Evolutionary conservation across 2,329 filamentous ascomycete genomes (phyloP).

Genomic region (Aspergillus brasiliensis): DNA sequence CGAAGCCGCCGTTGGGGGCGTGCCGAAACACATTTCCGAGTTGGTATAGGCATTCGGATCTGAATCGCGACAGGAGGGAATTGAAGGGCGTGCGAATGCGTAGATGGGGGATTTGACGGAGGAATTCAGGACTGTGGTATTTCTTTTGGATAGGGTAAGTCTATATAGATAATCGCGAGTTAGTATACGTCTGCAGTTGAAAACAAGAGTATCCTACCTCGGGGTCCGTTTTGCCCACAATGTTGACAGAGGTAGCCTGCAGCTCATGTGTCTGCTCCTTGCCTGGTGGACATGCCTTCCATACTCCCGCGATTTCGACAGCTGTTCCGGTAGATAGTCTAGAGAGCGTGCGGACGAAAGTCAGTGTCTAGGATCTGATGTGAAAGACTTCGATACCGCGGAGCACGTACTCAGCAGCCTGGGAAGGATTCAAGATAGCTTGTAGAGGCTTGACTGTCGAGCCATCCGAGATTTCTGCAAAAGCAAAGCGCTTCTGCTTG

Average conservation of each 20-base stretch:
- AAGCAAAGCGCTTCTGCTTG: conserved; percentile 80
- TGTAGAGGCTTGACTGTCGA: conserved; percentile 79
- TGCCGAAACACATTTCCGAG: conserved; percentile 73
- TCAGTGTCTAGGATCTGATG: not conserved
- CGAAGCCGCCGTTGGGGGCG: conserved; percentile 60
- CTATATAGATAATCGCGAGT: conserved; percentile 47
- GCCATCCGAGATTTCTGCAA: conserved; percentile 85
- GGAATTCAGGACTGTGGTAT: conserved; percentile 85
- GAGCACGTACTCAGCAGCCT: conserved; percentile 69
- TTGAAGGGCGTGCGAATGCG: conserved; percentile 80
- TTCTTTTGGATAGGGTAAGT: conserved; percentile 95
- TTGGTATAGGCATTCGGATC: conserved; percentile 75
- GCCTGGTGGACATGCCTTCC: conserved; percentile 69
- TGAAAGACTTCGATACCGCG: not conserved
- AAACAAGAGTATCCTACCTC: conserved; percentile 58
- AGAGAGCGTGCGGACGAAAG: conserved; percentile 21
- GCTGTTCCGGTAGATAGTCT: conserved; percentile 82
- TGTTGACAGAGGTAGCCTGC: conserved; percentile 66
- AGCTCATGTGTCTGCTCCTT: conserved; percentile 77
- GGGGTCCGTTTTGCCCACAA: conserved; percentile 78
- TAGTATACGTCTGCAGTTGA: not conserved
- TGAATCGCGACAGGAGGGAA: conserved; percentile 75
- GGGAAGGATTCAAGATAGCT: conserved; percentile 71
- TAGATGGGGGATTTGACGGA: conserved; percentile 85
- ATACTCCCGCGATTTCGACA: conserved; percentile 74